Base-by-base conservation (phyloP, 2,329 filamentous ascomycete genomes). In the Alternaria longipes region DNA sequence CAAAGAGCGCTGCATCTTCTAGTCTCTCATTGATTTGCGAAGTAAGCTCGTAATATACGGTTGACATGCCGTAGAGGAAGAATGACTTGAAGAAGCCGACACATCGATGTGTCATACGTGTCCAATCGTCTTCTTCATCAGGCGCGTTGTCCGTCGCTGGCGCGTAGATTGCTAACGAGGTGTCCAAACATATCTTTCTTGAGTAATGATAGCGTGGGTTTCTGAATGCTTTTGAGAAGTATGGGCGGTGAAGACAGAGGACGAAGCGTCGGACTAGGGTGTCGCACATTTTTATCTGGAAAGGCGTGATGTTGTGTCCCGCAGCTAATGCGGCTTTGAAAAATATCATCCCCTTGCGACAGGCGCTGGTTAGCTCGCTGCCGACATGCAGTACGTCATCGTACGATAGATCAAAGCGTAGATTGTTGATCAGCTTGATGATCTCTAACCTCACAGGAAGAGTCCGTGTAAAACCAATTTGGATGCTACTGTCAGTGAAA, bases 201-300 rank as follows among this genome's bases (percentile, higher is more conserved):
- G 50, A 86, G 73, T 82, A 85, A 63, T 84, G 79, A 66, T 81
- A 87, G 5, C 81, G 59, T 0, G 83, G 84, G 51, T 85, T 80
- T 1, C 67, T 64, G 5, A 72, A 77, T 9, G 84, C 81, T 60
- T 79, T 74, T 38, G 71, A 72, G 38, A 81, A 80, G 67, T 83
- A 87, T 0, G 82, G 78, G 8, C 80, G 81, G 63, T 89, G 86
- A 0, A 89, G 76, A 1, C 82, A 80, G 14, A 89, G 80, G 2
- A 88, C 66, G 66, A 87, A 88, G 14, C 87, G 84, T 5, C 84
- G 83, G 4, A 85, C 77, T 0, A 85, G 76, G 41, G 84, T 82
- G 50, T 87, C 82, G 26, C 86, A 73, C 5, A 87, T 69, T 59
- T 86, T 86, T 2, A 80, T 73, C n/a, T 82, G 81, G 14, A 50